Conservation (phyloP, 1,284 basidiomycete genomes). For the Ceratobasidium sp. region DNA sequence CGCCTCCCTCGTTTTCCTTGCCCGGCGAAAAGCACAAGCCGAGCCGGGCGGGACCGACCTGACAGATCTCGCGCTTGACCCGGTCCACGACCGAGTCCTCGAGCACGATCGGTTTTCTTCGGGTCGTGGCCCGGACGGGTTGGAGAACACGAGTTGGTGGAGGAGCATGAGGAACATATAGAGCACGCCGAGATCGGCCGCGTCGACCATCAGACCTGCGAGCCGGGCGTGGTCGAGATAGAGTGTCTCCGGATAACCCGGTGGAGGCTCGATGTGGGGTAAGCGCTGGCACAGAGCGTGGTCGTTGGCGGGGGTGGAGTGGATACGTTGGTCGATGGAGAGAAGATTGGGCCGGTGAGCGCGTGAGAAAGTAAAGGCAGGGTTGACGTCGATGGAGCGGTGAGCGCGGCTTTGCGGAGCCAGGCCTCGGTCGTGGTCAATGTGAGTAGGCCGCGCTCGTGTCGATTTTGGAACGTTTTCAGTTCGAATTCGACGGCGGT, state of each 20-base stretch:
- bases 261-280: constrained; percentile 52
- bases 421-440: constrained; percentile 74
- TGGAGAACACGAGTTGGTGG: constrained; percentile 75
- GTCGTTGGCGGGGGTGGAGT: constrained; percentile 54
- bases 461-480: constrained; percentile 77
- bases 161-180: constrained; percentile 87
- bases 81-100: constrained; percentile 64
- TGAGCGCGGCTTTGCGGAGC: constrained; percentile 63
- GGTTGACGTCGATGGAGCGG: constrained; percentile 54
- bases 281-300: constrained; percentile 57
- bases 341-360: constrained; percentile 25
- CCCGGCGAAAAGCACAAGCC: constrained; percentile 67
- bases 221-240: constrained; percentile 87
- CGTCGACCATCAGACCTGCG: constrained; percentile 77
- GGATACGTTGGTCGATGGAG: constrained; percentile 59
- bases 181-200: constrained; percentile 79
- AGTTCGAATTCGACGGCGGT: constrained; percentile 87
- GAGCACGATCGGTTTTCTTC: constrained; percentile 15
- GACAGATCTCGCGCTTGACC: constrained; percentile 82
- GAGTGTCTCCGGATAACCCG: constrained; percentile 81
- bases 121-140: constrained; percentile 55
- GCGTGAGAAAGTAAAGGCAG: constrained; percentile 56
- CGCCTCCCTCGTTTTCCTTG: constrained; percentile 53
- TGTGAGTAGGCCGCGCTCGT: constrained; percentile 64
- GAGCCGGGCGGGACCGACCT: constrained; percentile 74